Percentiles rank a stretch among this genome's conserved stretches.
phyloP scores from a whole-genome alignment of 1,284 basidiomycete genomes.

The Cystobasidium pallidum region DNA sequence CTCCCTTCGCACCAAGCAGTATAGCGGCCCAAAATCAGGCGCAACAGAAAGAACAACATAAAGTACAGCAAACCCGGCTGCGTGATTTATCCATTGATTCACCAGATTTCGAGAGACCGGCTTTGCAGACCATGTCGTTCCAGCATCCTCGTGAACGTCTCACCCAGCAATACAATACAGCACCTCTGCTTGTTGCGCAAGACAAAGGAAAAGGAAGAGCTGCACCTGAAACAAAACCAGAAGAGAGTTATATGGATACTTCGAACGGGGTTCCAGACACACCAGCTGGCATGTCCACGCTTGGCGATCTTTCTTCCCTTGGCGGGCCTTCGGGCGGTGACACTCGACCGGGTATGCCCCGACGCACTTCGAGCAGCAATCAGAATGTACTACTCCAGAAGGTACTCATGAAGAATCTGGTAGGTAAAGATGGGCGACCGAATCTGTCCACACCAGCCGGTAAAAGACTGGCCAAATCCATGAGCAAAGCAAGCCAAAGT shows the following conservation, averaged over 20 bases:
- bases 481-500: neutral
- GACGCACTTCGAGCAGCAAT: conserved; percentile 31
- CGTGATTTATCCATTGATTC: conserved; percentile 51
- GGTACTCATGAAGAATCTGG: conserved; percentile 47
- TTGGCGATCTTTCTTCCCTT: conserved; percentile 8
- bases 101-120: conserved; percentile 50
- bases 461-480: conserved; percentile 22
- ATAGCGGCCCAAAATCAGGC: conserved; percentile 24
- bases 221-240: neutral
- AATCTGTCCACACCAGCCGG: conserved; percentile 43
- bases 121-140: conserved; percentile 49
- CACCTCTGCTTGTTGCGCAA: neutral
- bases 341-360: conserved; percentile 14
- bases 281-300: conserved; percentile 11
- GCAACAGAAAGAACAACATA: conserved; percentile 25
- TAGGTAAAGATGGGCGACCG: conserved; percentile 38
- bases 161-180: conserved; percentile 14
- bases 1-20: conserved; percentile 26
- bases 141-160: conserved; percentile 33
- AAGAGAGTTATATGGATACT: conserved; percentile 1
- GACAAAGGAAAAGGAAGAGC: conserved; percentile 44
- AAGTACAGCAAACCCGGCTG: conserved; percentile 30
- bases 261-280: conserved; percentile 11
- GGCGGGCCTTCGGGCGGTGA: conserved; percentile 21
- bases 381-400: conserved; percentile 47